Evolutionary conservation across 1,139 yeast species (phyloP).

Genomic region (Blastobotrys proliferans): DNA sequence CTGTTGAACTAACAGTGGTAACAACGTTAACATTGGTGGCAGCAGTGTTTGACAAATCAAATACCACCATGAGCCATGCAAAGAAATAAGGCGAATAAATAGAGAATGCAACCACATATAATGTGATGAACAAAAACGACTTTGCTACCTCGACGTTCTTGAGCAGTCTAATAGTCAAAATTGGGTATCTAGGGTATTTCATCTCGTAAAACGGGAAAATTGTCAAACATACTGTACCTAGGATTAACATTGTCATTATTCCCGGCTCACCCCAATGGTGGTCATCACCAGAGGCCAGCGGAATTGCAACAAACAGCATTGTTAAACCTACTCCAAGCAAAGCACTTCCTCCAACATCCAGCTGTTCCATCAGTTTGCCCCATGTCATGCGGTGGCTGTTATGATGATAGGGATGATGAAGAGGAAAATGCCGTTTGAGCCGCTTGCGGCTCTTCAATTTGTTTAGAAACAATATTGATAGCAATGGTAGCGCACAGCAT

Average conservation of each 20-base stretch:
- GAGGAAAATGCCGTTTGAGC: not conserved
- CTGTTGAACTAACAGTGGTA: constrained; percentile 60
- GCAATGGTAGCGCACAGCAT: constrained; percentile 52
- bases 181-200: constrained; percentile 15
- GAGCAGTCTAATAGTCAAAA: constrained; percentile 15
- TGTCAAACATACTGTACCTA: constrained; percentile 14
- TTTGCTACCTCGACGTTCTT: constrained; percentile 14
- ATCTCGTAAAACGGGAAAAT: constrained; percentile 19
- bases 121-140: constrained; percentile 16
- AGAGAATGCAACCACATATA: constrained; percentile 19
- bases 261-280: constrained; percentile 13
- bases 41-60: constrained; percentile 49
- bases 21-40: constrained; percentile 62
- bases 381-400: not conserved
- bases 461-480: constrained; percentile 10
- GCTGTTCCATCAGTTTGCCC: constrained; percentile 14
- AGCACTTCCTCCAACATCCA: constrained; percentile 20
- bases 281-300: constrained; percentile 16
- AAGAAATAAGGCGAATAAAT: constrained; percentile 21
- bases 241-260: constrained; percentile 11
- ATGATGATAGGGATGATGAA: not conserved
- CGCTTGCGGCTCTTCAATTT: constrained; percentile 2
- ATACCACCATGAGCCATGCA: constrained; percentile 49
- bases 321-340: constrained; percentile 19
- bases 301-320: constrained; percentile 20